Evolutionary conservation across 2,329 filamentous ascomycete genomes (phyloP).

Genomic region (Teratosphaeria gauchensis): DNA sequence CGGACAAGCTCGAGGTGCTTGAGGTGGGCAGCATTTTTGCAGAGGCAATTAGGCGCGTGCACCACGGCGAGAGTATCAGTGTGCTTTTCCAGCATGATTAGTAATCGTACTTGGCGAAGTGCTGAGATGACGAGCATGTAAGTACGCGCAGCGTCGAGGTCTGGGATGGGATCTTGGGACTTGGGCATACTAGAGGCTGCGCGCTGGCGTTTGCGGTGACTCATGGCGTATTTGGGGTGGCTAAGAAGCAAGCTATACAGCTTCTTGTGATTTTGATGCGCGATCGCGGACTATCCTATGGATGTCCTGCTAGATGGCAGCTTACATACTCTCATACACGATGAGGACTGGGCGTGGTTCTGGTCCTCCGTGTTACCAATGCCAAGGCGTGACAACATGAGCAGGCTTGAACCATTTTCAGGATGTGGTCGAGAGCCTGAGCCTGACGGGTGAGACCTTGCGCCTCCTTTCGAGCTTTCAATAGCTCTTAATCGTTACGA

Average conservation of each 20-base stretch:
- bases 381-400: not conserved
- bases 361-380: not conserved
- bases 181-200: not conserved
- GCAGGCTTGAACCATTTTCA: not conserved
- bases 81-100: constrained; percentile 81
- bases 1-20: constrained; percentile 75
- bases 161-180: not conserved
- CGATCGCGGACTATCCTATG: not conserved
- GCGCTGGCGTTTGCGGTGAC: not conserved
- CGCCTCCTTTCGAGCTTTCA: not conserved
- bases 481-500: too few species aligned
- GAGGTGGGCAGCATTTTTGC: constrained; percentile 85
- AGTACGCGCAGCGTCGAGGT: not conserved
- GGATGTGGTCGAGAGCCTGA: not conserved
- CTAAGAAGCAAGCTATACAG: not conserved
- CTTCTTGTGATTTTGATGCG: not conserved
- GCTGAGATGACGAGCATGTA: not conserved
- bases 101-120: not conserved
- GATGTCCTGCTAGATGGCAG: not conserved
- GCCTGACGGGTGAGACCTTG: not conserved
- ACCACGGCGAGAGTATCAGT: constrained; percentile 96
- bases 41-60: constrained; percentile 88
- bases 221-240: not conserved
- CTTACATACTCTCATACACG: not conserved
- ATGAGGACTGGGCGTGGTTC: not conserved